Evolutionary conservation across 1,284 basidiomycete genomes (phyloP).

Genomic region (Rhodotorula sp.): DNA sequence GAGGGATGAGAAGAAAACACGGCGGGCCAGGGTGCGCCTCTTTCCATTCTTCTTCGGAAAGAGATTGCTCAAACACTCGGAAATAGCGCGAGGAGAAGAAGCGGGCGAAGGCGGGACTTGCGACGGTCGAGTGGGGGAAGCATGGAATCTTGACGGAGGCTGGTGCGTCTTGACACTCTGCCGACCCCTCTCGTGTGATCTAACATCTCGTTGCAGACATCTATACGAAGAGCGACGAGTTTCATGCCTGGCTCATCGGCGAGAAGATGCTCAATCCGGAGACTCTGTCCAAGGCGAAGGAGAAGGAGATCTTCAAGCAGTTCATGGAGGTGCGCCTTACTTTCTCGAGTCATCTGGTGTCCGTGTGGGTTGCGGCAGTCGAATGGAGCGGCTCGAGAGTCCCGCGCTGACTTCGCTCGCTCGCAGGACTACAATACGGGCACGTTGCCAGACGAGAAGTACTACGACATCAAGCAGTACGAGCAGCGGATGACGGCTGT

Average conservation of each 20-base stretch:
- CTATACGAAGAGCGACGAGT: slow-evolving; percentile 74
- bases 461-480: slow-evolving; percentile 78
- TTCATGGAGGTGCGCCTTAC: slow-evolving; percentile 55
- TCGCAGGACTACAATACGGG: slow-evolving; percentile 75
- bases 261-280: slow-evolving; percentile 81
- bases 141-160: slow-evolving; percentile 77
- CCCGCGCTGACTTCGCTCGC: background rate
- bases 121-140: slow-evolving; percentile 74
- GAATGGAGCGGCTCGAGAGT: no score
- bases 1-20: slow-evolving; percentile 38
- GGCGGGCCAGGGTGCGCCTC: slow-evolving; percentile 27
- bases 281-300: slow-evolving; percentile 74
- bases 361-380: no score
- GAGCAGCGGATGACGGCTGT: slow-evolving; percentile 75
- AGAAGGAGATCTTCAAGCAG: slow-evolving; percentile 69
- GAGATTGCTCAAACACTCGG: background rate
- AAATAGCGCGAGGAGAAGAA: slow-evolving; percentile 22
- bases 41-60: background rate
- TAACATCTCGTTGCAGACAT: slow-evolving; percentile 48
- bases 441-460: slow-evolving; percentile 73
- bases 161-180: slow-evolving; percentile 58
- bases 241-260: slow-evolving; percentile 75
- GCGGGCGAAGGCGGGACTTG: slow-evolving; percentile 56
- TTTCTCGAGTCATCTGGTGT: no score
- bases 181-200: background rate